Evolutionary conservation across 1,284 basidiomycete species (phyloP).

Genomic region (Pholiota adiposa): DNA sequence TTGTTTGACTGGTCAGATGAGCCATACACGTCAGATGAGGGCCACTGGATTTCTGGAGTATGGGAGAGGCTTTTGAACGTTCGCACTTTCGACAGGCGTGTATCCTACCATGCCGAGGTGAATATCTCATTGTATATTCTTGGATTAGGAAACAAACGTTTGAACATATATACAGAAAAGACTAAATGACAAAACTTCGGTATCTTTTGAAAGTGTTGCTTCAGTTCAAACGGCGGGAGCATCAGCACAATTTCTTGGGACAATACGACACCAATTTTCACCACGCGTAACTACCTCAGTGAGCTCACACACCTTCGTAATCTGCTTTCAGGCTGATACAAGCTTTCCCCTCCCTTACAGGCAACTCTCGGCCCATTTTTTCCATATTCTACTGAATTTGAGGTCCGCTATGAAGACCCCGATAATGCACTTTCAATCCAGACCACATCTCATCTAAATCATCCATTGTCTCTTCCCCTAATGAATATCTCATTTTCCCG

Average conservation of each 20-base stretch:
- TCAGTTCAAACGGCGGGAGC: slow-evolving; percentile 28
- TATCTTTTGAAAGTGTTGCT: slow-evolving; percentile 38
- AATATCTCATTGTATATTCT: slow-evolving; percentile 1
- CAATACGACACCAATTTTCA: slow-evolving; percentile 66
- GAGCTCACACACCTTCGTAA: no score
- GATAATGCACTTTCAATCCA: slow-evolving; percentile 35
- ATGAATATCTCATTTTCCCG: slow-evolving; percentile 34
- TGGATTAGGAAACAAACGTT: not conserved
- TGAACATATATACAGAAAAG: slow-evolving; percentile 37
- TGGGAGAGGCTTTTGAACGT: slow-evolving; percentile 15
- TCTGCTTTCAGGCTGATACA: slow-evolving; percentile 1
- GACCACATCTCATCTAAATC: slow-evolving; percentile 24
- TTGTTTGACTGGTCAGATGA: slow-evolving; percentile 41
- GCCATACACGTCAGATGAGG: slow-evolving; percentile 16
- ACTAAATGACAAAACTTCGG: slow-evolving; percentile 41
- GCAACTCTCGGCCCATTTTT: slow-evolving; percentile 31
- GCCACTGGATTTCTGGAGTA: slow-evolving; percentile 25
- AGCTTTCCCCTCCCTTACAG: slow-evolving; percentile 23
- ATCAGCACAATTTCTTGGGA: slow-evolving; percentile 48
- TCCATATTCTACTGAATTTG: slow-evolving; percentile 32
- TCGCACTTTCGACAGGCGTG: slow-evolving; percentile 7
- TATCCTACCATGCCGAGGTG: slow-evolving; percentile 40
- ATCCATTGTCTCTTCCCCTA: slow-evolving; percentile 21
- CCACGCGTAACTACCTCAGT: slow-evolving; percentile 56
- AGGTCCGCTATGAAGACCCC: slow-evolving; percentile 36